These are phyloP conservation scores for Ogataea haglerorum DNA, from an alignment of 805 yeast genomes.

Conservation along the genomic window DNA sequence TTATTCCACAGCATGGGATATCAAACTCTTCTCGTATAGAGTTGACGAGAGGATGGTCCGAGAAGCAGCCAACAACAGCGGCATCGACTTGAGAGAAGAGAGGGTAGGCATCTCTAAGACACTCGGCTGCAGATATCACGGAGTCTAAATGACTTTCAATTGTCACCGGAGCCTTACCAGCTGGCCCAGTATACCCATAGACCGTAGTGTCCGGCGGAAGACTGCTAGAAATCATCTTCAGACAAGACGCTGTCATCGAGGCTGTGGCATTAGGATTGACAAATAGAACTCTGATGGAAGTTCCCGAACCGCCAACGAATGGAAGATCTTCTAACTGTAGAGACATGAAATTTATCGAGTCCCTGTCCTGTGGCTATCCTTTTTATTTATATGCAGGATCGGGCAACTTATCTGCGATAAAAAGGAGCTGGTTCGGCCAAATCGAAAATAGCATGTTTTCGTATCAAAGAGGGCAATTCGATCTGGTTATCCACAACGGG, in stretches of 20 bases:
- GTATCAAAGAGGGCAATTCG: conserved; percentile 4
- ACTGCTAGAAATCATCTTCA: conserved; percentile 28
- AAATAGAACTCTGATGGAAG: conserved; percentile 23
- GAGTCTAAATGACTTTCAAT: conserved; percentile 36
- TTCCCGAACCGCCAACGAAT: conserved; percentile 4
- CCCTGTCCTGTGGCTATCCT: no score
- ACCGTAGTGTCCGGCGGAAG: conserved; percentile 31
- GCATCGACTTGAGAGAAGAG: conserved; percentile 30
- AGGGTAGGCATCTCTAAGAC: conserved; percentile 30
- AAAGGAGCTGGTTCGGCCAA: not conserved
- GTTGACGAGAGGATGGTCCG: conserved; percentile 35
- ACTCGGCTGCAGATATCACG: conserved; percentile 32
- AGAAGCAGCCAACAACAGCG: conserved; percentile 34
- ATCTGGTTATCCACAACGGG: conserved; percentile 33
- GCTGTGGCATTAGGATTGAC: conserved; percentile 33
- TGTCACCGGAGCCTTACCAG: conserved; percentile 27
- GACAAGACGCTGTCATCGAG: conserved; percentile 31
- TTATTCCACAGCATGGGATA: conserved; percentile 33
- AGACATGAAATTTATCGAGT: no score
- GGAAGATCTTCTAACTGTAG: conserved; percentile 4
- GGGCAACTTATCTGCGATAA: not conserved
- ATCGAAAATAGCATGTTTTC: not conserved
- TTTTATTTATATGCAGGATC: not conserved
- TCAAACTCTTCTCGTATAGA: conserved; percentile 36
- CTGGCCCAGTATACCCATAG: conserved; percentile 32